Evolutionary conservation across 352 stramenopile species (phyloP).

Genomic region (Phytopythium mirpurense): DNA sequence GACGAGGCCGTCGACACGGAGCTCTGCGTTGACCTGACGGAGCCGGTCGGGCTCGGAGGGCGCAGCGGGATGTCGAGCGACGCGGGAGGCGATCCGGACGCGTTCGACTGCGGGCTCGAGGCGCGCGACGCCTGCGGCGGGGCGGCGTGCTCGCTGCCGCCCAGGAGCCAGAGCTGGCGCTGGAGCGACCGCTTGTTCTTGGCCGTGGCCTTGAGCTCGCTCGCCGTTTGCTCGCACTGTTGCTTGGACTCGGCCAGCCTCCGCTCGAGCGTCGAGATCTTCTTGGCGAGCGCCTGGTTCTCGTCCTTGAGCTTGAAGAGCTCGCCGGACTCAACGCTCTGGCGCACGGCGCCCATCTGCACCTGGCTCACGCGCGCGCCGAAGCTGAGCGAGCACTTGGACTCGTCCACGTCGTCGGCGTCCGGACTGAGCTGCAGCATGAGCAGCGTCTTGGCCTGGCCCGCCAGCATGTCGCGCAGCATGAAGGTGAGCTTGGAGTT

Average conservation of each 20-base stretch:
- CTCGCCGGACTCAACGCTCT: constrained; percentile 76
- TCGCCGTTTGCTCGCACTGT: constrained; percentile 40
- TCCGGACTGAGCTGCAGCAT: constrained; percentile 90
- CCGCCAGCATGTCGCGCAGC: constrained; percentile 89
- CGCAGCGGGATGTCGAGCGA: constrained; percentile 3
- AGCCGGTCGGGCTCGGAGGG: constrained; percentile 39
- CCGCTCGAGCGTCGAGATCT: constrained; percentile 20
- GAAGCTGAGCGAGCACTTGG: constrained; percentile 87
- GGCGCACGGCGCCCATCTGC: constrained; percentile 77
- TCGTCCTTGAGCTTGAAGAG: constrained; percentile 71
- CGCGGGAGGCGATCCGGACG: background rate
- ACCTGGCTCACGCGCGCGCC: constrained; percentile 87
- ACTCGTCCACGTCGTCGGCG: constrained; percentile 75
- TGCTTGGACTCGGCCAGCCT: constrained; percentile 38
- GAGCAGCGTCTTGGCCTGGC: constrained; percentile 90
- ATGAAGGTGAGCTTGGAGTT: constrained; percentile 95
- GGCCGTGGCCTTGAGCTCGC: constrained; percentile 37
- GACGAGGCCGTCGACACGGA: constrained; percentile 35
- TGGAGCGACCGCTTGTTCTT: constrained; percentile 40
- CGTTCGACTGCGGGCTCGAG: constrained; percentile 5
- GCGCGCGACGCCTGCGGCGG: constrained; percentile 13
- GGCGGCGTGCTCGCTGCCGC: constrained; percentile 24
- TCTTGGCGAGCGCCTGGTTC: constrained; percentile 38
- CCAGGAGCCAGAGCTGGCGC: constrained; percentile 37
- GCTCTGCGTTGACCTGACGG: constrained; percentile 37